Conservation (phyloP, 495 filamentous ascomycete genomes). For the Trichoderma virens region DNA sequence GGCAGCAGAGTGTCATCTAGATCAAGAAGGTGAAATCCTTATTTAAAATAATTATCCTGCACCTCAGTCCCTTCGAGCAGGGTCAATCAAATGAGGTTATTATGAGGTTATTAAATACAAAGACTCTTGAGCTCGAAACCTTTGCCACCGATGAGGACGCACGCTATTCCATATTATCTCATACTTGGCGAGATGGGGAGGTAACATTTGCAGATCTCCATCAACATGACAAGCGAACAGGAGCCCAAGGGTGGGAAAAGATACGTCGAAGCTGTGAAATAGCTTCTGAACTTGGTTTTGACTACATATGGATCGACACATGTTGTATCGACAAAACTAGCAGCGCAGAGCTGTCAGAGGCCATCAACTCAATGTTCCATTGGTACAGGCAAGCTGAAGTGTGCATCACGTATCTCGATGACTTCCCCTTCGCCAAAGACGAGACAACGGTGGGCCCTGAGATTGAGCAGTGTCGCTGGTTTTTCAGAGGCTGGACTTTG, state of each 20-base stretch:
- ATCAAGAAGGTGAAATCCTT: not conserved
- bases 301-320: constrained; percentile 31
- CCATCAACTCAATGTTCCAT: constrained; percentile 36
- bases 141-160: constrained; percentile 21
- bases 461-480: constrained; percentile 24
- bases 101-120: constrained; percentile 29
- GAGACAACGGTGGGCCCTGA: not conserved
- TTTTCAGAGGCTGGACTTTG: constrained; percentile 34
- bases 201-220: constrained; percentile 23
- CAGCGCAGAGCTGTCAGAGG: constrained; percentile 36
- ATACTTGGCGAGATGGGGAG: constrained; percentile 27
- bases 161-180: constrained; percentile 30
- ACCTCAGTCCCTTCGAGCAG: too few relatives aligned
- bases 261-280: constrained; percentile 17
- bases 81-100: too few relatives aligned
- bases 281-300: constrained; percentile 14
- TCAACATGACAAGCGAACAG: constrained; percentile 16
- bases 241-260: constrained; percentile 25
- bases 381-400: constrained; percentile 30
- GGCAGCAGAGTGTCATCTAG: not conserved
- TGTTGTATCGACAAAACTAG: constrained; percentile 39
- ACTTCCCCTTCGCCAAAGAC: constrained; percentile 17
- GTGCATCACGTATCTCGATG: constrained; percentile 35
- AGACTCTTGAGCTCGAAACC: constrained; percentile 21
- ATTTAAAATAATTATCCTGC: too few relatives aligned